phyloP scores from a whole-genome alignment of 176 grass and related monocot species.

The Ensete glaucum region DNA sequence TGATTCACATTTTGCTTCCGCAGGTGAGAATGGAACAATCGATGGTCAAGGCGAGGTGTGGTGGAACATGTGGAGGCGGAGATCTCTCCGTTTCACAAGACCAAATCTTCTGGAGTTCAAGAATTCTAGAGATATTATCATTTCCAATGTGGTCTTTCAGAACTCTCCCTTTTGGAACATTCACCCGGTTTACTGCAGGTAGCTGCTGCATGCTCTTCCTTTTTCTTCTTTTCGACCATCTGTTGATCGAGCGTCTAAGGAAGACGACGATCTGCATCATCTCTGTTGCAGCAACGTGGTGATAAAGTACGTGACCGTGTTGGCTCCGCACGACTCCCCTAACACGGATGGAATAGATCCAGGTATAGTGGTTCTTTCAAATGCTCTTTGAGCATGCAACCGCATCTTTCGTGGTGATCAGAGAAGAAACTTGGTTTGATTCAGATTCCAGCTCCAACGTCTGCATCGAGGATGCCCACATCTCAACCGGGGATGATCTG shows the following conservation, averaged over 20 bases:
- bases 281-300: slow-evolving; percentile 56
- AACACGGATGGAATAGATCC: slow-evolving; percentile 98
- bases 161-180: slow-evolving; percentile 98
- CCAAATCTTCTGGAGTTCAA: slow-evolving; percentile 72
- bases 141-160: slow-evolving; percentile 55
- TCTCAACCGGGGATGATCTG: slow-evolving; percentile 11
- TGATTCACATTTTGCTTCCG: background rate
- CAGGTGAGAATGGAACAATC: slow-evolving; percentile 69
- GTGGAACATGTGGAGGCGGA: slow-evolving; percentile 90
- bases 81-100: slow-evolving; percentile 74
- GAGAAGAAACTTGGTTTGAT: background rate
- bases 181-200: slow-evolving; percentile 95
- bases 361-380: slow-evolving; percentile 24
- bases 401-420: background rate
- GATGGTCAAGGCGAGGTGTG: slow-evolving; percentile 86
- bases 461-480: slow-evolving; percentile 20
- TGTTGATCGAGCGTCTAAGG: background rate
- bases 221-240: background rate
- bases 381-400: background rate
- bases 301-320: slow-evolving; percentile 60
- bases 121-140: slow-evolving; percentile 60
- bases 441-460: slow-evolving; percentile 14
- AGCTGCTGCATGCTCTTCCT: background rate
- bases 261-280: background rate
- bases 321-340: slow-evolving; percentile 65